Evolutionary conservation across 805 yeast species (phyloP).

Genomic region (Monosporozyma unispora): DNA sequence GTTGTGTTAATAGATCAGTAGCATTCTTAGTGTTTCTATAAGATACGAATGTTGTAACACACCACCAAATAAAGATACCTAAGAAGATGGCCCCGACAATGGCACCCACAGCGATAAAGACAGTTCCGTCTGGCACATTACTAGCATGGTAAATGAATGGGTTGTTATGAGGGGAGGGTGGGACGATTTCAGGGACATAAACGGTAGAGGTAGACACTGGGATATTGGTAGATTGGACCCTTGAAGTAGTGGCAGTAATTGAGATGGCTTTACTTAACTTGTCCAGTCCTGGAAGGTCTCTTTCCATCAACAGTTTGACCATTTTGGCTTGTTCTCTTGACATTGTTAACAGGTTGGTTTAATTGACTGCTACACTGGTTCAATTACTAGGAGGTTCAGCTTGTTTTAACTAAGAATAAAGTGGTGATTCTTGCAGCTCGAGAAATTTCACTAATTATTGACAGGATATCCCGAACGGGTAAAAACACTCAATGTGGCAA

Average conservation of each 20-base stretch:
- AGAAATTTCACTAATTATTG: neutral
- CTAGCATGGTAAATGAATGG: conserved; percentile 50
- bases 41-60: conserved; percentile 40
- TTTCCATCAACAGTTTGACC: neutral
- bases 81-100: conserved; percentile 52
- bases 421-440: neutral
- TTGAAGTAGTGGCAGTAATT: neutral
- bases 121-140: conserved; percentile 60
- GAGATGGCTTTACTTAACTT: neutral
- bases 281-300: neutral
- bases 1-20: neutral
- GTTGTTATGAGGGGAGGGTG: conserved; percentile 51
- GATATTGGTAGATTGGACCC: neutral
- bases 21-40: conserved; percentile 41
- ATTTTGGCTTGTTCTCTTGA: conserved; percentile 4
- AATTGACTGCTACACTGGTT: too few relatives aligned
- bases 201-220: conserved; percentile 10
- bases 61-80: conserved; percentile 44
- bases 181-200: conserved; percentile 30
- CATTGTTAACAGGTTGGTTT: too few relatives aligned
- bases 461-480: conserved; percentile 5
- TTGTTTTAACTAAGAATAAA: too few relatives aligned
- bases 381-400: too few relatives aligned
- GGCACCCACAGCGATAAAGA: conserved; percentile 73
- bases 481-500: neutral